Conservation (phyloP, 1,284 basidiomycete species). For the Naganishia liquefaciens region DNA sequence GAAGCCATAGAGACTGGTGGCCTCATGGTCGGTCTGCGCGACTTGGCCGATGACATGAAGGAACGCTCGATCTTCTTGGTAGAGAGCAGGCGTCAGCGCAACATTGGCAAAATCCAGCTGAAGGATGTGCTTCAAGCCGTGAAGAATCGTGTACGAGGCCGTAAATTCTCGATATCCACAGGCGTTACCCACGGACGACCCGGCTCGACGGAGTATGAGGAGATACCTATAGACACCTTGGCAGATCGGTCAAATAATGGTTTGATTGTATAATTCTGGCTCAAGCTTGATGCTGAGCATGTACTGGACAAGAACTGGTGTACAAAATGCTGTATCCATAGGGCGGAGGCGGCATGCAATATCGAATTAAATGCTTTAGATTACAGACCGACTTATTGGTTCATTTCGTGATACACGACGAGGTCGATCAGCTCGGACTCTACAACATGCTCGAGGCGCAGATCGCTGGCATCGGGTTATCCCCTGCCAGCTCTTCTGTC, state of each 20-base stretch:
- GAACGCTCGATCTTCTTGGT: slow-evolving; percentile 26
- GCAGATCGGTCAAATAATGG: slow-evolving; percentile 5
- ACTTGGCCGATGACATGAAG: slow-evolving; percentile 35
- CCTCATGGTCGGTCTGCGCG: slow-evolving; percentile 39
- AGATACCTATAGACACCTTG: slow-evolving; percentile 22
- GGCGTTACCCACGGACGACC: background rate
- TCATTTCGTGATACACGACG: too few species aligned
- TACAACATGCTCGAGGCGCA: too few species aligned
- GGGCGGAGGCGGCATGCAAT: too few species aligned
- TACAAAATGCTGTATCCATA: slow-evolving; percentile 7
- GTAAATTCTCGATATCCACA: slow-evolving; percentile 14
- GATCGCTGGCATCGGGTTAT: background rate
- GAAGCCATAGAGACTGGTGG: slow-evolving; percentile 55
- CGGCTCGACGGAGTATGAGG: slow-evolving; percentile 17
- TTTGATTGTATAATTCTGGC: slow-evolving; percentile 16
- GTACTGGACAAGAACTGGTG: background rate
- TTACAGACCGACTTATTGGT: too few species aligned
- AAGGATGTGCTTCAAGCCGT: slow-evolving; percentile 17
- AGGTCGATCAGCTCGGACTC: too few species aligned
- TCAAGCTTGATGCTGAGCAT: slow-evolving; percentile 16
- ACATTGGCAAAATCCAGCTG: slow-evolving; percentile 6
- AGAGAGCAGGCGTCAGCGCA: slow-evolving; percentile 17
- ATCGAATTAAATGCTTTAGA: too few species aligned
- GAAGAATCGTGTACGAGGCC: slow-evolving; percentile 17
- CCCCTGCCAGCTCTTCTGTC: slow-evolving; percentile 36